phyloP scores from a whole-genome alignment of 2,329 filamentous ascomycete genomes.

The Apiospora aurea region DNA sequence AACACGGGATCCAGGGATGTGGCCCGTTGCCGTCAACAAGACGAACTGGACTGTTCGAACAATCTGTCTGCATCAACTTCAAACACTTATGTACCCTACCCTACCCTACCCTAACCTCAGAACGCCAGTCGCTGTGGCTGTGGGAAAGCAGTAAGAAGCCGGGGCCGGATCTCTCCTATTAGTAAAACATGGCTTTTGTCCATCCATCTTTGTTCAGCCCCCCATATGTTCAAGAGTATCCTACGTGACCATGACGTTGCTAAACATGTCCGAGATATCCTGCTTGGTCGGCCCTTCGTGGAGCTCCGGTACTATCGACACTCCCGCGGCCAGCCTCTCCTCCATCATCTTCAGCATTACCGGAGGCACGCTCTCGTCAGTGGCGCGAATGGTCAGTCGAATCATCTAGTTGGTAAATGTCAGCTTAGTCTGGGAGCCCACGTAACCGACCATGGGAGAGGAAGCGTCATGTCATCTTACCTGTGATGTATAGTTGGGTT shows the following conservation, averaged over 20 bases:
- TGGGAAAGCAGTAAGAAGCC: constrained; percentile 16
- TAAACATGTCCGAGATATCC: constrained; percentile 63
- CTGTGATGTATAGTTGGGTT: constrained; percentile 92
- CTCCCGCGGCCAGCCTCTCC: constrained; percentile 71
- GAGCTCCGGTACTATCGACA: constrained; percentile 49
- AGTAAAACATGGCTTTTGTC: background rate
- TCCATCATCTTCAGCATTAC: constrained; percentile 88
- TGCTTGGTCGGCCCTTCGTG: constrained; percentile 51
- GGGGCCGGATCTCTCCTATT: constrained; percentile 7
- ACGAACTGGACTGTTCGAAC: background rate
- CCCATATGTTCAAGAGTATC: constrained; percentile 22
- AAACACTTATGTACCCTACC: constrained; percentile 14
- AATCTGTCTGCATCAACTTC: constrained; percentile 15
- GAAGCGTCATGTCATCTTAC: constrained; percentile 60
- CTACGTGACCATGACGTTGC: constrained; percentile 60
- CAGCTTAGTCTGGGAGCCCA: constrained; percentile 31
- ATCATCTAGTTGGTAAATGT: constrained; percentile 73
- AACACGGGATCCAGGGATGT: background rate
- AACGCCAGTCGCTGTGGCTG: constrained; percentile 24
- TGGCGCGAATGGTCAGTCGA: constrained; percentile 90
- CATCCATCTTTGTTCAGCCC: background rate
- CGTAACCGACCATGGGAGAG: background rate
- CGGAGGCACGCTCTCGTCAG: constrained; percentile 85
- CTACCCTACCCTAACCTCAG: constrained; percentile 14
- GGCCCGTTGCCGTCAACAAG: background rate